These are phyloP conservation scores for Paecilomyces dactylethromorphus DNA, from an alignment of 2,329 filamentous ascomycete species.

Conservation along the genomic window DNA sequence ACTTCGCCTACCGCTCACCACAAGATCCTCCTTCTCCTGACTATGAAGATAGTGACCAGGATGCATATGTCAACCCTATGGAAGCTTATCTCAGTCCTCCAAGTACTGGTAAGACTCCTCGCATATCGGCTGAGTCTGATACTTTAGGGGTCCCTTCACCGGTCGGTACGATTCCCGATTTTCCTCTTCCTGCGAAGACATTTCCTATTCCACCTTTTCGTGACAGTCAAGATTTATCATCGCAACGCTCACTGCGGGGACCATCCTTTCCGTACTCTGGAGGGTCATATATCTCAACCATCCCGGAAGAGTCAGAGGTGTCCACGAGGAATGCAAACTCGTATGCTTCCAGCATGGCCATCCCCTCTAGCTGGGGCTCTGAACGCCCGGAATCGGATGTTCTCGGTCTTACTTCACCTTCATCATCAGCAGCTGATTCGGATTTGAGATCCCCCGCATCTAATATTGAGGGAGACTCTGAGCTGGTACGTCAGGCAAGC, in stretches of 20 bases:
- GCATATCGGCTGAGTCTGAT: conserved; percentile 21
- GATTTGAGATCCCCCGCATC: conserved; percentile 5
- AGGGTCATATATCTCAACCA: conserved; percentile 65
- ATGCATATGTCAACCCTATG: conserved; percentile 15
- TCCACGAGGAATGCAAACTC: conserved; percentile 52
- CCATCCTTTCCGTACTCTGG: conserved; percentile 47
- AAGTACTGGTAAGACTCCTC: conserved; percentile 16
- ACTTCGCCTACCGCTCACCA: not conserved
- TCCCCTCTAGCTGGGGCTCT: conserved; percentile 61
- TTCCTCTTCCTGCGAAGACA: conserved; percentile 10
- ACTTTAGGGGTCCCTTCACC: conserved; percentile 21
- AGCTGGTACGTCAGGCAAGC: conserved; percentile 20
- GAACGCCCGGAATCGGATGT: conserved; percentile 42
- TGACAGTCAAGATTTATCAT: not conserved
- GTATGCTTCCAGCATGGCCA: conserved; percentile 64
- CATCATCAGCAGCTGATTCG: conserved; percentile 8
- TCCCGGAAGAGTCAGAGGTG: conserved; percentile 62
- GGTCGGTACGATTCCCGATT: conserved; percentile 19
- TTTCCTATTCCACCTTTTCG: not conserved
- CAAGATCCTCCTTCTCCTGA: not conserved
- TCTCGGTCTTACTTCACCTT: conserved; percentile 21
- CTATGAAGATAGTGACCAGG: not conserved
- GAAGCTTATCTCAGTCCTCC: conserved; percentile 15
- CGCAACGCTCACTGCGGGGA: conserved; percentile 21
- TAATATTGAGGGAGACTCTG: conserved; percentile 11